These are phyloP conservation scores for Xerocomellus chrysenteron DNA, from an alignment of 768 basidiomycete species.

Conservation along the genomic window DNA sequence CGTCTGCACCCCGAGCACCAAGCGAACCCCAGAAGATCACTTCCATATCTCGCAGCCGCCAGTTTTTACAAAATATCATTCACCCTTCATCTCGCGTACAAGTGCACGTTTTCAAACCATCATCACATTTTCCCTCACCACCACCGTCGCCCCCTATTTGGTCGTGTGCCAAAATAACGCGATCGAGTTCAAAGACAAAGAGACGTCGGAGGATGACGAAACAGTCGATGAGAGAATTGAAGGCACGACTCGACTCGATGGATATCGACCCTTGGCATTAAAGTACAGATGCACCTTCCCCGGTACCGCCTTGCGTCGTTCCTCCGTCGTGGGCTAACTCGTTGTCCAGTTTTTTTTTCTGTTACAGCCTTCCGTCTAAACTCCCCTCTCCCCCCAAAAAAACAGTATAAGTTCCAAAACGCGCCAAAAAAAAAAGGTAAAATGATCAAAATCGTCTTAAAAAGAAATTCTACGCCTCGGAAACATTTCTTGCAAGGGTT, in stretches of 20 bases:
- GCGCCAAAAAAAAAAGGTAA: background rate
- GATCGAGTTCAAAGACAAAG: conserved; percentile 6
- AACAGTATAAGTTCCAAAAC: background rate
- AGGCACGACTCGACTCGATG: conserved; percentile 8
- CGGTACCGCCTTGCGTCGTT: background rate
- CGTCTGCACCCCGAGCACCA: background rate
- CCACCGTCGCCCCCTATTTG: background rate
- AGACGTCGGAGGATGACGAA: conserved; percentile 7
- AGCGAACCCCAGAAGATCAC: background rate
- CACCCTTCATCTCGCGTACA: background rate
- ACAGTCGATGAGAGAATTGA: conserved; percentile 9
- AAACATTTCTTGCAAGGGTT: background rate
- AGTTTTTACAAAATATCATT: background rate
- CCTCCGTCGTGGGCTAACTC: background rate
- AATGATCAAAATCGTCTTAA: background rate
- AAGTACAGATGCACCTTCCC: background rate
- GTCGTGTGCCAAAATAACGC: conserved; percentile 23
- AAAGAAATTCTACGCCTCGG: background rate
- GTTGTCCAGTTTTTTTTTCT: background rate
- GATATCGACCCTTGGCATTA: conserved; percentile 12
- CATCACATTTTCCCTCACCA: background rate
- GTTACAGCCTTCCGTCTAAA: background rate
- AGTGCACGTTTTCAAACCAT: background rate
- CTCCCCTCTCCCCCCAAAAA: background rate
- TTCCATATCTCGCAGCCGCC: background rate